These are phyloP conservation scores for Rhodamnia argentea DNA, from an alignment of 345 rosid species.

Conservation along the genomic window DNA sequence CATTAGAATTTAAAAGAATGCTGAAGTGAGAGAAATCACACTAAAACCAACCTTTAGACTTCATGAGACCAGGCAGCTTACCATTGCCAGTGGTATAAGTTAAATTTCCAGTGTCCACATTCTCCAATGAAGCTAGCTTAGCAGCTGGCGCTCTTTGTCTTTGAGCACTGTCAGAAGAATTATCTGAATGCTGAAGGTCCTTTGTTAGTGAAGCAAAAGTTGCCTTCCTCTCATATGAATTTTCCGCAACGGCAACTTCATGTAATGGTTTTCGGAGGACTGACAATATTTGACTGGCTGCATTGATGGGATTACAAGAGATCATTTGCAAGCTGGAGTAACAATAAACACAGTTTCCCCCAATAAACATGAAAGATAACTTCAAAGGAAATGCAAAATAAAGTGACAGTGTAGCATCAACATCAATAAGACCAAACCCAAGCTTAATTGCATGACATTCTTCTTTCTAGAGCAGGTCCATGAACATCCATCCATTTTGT, in stretches of 20 bases:
- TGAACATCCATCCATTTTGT: not conserved
- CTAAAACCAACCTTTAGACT: not conserved
- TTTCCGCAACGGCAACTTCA: conserved; percentile 3
- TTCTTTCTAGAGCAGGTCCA: not conserved
- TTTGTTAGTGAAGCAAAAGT: conserved; percentile 8
- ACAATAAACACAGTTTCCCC: not conserved
- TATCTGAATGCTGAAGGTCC: not conserved
- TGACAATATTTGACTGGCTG: conserved; percentile 59
- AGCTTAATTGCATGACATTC: not conserved
- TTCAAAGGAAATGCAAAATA: not conserved
- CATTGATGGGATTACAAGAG: not conserved
- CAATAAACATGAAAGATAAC: not conserved
- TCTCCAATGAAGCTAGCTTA: not conserved
- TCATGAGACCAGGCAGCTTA: not conserved
- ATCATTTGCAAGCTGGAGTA: not conserved
- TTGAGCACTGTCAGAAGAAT: not conserved
- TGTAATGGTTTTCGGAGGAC: conserved; percentile 42
- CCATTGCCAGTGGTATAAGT: not conserved
- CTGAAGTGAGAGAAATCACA: not conserved
- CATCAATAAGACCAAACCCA: not conserved
- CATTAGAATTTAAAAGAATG: not conserved
- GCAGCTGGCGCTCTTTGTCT: not conserved
- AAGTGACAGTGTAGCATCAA: not conserved
- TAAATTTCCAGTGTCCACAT: not conserved
- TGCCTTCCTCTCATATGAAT: conserved; percentile 4